Conservation (phyloP, 2,329 filamentous ascomycete species). For the Colletotrichum euphorbiae region DNA sequence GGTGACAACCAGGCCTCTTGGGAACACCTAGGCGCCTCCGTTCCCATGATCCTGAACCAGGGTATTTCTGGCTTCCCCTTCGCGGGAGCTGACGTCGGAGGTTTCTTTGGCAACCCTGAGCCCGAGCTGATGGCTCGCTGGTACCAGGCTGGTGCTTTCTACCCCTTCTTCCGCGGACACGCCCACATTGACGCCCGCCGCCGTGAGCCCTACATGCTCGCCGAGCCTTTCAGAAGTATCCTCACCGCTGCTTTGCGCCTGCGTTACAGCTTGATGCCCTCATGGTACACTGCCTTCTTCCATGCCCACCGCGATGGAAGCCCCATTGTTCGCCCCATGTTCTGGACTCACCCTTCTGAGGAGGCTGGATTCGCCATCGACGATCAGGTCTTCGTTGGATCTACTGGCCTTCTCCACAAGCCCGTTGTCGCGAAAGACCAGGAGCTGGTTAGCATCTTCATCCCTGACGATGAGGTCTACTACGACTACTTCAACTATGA, state of each 20-base stretch:
- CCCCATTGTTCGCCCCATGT: constrained; percentile 91
- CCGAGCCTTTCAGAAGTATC: constrained; percentile 86
- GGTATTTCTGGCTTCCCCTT: constrained; percentile 95
- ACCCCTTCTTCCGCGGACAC: constrained; percentile 97
- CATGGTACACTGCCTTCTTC: constrained; percentile 98
- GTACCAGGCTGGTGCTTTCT: constrained; percentile 97
- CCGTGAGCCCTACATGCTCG: constrained; percentile 89
- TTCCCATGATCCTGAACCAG: constrained; percentile 94
- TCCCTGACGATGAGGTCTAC: constrained; percentile 89
- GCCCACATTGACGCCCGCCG: constrained; percentile 96
- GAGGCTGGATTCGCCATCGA: constrained; percentile 90
- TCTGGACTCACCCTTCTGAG: constrained; percentile 88
- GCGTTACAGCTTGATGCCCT: constrained; percentile 88
- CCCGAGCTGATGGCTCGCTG: constrained; percentile 92
- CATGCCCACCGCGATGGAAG: constrained; percentile 84
- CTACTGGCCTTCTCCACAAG: constrained; percentile 90
- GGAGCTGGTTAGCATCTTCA: constrained; percentile 80
- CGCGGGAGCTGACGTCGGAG: constrained; percentile 93
- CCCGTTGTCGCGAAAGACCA: constrained; percentile 85
- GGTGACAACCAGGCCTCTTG: constrained; percentile 96
- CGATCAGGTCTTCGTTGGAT: constrained; percentile 92
- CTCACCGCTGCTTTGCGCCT: constrained; percentile 89
- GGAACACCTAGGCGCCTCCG: constrained; percentile 87
- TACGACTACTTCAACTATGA: constrained; percentile 96
- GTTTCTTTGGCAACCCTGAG: constrained; percentile 97